These are phyloP conservation scores for Candida germanica DNA, from an alignment of 805 yeast genomes.

Conservation along the genomic window DNA sequence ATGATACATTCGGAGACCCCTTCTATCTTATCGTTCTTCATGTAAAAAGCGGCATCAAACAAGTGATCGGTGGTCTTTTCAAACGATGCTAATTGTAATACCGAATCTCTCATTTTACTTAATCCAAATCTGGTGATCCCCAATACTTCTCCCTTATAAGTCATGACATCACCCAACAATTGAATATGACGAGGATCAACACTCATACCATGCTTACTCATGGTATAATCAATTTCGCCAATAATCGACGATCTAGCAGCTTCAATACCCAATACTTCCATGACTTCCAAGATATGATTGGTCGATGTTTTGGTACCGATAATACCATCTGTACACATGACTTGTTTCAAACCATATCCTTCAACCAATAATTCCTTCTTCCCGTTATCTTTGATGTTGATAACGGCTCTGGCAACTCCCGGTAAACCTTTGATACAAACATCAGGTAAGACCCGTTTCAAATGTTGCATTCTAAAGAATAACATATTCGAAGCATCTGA, in stretches of 20 bases:
- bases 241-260: constrained; percentile 95
- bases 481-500: constrained; percentile 48
- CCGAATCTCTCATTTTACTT: constrained; percentile 98
- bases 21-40: constrained; percentile 93
- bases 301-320: constrained; percentile 83
- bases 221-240: constrained; percentile 92
- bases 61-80: constrained; percentile 98
- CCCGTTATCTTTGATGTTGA: constrained; percentile 83
- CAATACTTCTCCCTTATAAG: constrained; percentile 95
- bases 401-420: constrained; percentile 92
- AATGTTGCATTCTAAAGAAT: constrained; percentile 84
- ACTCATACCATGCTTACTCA: constrained; percentile 99
- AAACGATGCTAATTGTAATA: constrained; percentile 91
- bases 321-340: constrained; percentile 97
- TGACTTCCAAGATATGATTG: constrained; percentile 89
- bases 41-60: constrained; percentile 96
- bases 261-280: constrained; percentile 89
- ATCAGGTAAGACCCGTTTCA: constrained; percentile 79
- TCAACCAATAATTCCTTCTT: constrained; percentile 91
- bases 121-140: constrained; percentile 98
- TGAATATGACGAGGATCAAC: constrained; percentile 99
- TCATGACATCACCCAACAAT: constrained; percentile 96
- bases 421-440: constrained; percentile 93
- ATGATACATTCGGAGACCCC: constrained; percentile 98
- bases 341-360: constrained; percentile 95